Conservation (phyloP, 306 rosid genomes). For the Ziziphus jujuba region DNA sequence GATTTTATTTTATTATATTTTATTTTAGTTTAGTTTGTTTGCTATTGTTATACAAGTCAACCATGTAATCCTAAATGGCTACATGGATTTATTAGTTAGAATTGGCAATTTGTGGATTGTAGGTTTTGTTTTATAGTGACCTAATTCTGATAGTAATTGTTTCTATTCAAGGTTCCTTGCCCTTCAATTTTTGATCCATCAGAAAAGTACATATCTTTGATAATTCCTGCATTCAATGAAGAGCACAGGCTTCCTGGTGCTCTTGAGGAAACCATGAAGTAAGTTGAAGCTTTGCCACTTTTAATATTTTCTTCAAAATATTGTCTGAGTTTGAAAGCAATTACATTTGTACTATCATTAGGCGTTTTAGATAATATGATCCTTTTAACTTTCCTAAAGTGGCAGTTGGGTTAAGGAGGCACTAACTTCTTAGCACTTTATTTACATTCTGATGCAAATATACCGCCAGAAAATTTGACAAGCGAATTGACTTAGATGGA, state of each 20-base stretch:
- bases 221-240: slow-evolving; percentile 84
- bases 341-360: background rate
- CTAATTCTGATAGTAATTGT: slow-evolving; percentile 3
- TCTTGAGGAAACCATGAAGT: slow-evolving; percentile 83
- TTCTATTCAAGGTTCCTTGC: slow-evolving; percentile 61
- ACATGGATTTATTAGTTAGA: background rate
- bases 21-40: background rate
- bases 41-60: background rate
- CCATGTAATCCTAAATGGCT: background rate
- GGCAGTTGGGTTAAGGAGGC: background rate
- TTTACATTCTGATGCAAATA: background rate
- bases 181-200: slow-evolving; percentile 85
- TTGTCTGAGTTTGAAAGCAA: background rate
- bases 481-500: no score
- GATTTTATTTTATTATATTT: background rate
- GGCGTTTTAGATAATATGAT: background rate
- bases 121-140: slow-evolving; percentile 26
- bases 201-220: slow-evolving; percentile 78
- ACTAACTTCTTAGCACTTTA: background rate
- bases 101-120: background rate
- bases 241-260: slow-evolving; percentile 88
- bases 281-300: slow-evolving; percentile 32
- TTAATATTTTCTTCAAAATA: slow-evolving; percentile 6
- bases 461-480: no score
- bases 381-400: background rate